phyloP scores from a whole-genome alignment of 1,284 basidiomycete species.

The Trametes versicolor region DNA sequence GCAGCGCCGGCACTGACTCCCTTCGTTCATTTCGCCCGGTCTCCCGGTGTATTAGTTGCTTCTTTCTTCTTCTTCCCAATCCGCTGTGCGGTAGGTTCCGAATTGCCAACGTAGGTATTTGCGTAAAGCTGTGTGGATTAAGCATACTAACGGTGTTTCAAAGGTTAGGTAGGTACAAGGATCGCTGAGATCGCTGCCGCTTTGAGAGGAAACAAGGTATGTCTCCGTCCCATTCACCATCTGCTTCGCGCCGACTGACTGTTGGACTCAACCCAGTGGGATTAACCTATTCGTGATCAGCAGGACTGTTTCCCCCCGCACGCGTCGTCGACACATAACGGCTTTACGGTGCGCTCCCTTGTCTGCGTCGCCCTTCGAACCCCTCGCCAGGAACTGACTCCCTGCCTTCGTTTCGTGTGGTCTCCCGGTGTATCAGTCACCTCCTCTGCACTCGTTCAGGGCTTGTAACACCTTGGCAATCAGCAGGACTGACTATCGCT shows the following conservation, averaged over 20 bases:
- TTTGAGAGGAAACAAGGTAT: conserved; percentile 93
- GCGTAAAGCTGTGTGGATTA: conserved; percentile 18
- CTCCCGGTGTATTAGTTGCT: not conserved
- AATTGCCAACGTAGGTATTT: conserved; percentile 81
- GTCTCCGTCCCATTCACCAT: conserved; percentile 4
- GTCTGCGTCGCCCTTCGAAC: conserved; percentile 2
- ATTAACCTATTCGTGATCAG: too few species aligned
- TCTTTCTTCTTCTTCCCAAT: not conserved
- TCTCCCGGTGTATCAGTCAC: conserved; percentile 29
- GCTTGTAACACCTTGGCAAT: conserved; percentile 29
- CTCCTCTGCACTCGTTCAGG: conserved; percentile 37
- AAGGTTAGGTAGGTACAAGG: conserved; percentile 93
- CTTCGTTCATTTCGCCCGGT: not conserved
- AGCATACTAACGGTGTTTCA: conserved; percentile 13
- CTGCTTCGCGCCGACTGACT: too few species aligned
- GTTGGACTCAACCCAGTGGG: too few species aligned
- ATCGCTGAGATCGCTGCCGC: conserved; percentile 94
- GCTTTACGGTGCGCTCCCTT: conserved; percentile 5
- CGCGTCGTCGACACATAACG: conserved; percentile 15
- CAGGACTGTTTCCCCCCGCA: too few species aligned
- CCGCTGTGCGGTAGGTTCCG: conserved; percentile 65
- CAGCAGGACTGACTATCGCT: conserved; percentile 34
- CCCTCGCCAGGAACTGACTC: conserved; percentile 11
- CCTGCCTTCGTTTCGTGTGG: conserved; percentile 19
- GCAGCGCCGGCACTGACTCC: conserved; percentile 13